A percentile compares a stretch with the other conserved stretches of the same genome.
Evolutionary conservation across 768 basidiomycete genomes (phyloP).

Genomic region (Suillus luteus): DNA sequence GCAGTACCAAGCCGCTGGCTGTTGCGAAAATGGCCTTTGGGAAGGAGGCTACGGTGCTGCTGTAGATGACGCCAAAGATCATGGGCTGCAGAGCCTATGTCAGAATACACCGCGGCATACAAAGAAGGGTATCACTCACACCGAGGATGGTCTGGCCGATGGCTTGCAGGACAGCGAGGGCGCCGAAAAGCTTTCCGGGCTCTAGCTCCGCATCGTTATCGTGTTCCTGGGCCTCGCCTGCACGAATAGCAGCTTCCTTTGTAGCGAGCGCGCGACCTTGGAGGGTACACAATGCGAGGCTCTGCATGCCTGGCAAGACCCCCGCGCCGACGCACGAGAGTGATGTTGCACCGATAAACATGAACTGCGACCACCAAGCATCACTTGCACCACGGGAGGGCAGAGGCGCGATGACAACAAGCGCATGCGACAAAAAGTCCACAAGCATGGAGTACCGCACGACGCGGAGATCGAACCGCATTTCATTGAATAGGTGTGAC

Average conservation of each 20-base stretch:
- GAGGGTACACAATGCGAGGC: conserved; percentile 72
- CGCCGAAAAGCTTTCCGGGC: conserved; percentile 67
- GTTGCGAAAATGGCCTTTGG: conserved; percentile 70
- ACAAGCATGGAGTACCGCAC: conserved; percentile 64
- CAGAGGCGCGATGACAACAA: conserved; percentile 55
- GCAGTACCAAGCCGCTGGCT: conserved; percentile 55
- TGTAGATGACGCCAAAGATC: conserved; percentile 68
- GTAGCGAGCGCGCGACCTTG: conserved; percentile 33
- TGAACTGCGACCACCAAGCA: conserved; percentile 34
- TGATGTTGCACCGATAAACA: conserved; percentile 62
- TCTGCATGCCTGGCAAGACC: conserved; percentile 67
- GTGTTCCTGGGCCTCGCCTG: conserved; percentile 15
- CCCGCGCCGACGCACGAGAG: conserved; percentile 69
- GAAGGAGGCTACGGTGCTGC: conserved; percentile 59
- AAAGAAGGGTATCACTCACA: conserved; percentile 33
- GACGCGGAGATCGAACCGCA: conserved; percentile 69
- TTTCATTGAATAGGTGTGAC: conserved; percentile 55
- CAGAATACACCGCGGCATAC: not conserved
- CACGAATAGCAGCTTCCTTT: conserved; percentile 39
- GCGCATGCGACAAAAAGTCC: conserved; percentile 63
- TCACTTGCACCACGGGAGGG: conserved; percentile 36
- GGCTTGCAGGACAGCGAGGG: conserved; percentile 67
- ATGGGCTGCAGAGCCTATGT: conserved; percentile 51
- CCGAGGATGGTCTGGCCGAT: conserved; percentile 62
- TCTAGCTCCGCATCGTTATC: conserved; percentile 35